Evolutionary conservation across 2,329 filamentous ascomycete genomes (phyloP), one percentile per base, ranked within the genome.

Genomic region (Diplodia sapinea): DNA sequence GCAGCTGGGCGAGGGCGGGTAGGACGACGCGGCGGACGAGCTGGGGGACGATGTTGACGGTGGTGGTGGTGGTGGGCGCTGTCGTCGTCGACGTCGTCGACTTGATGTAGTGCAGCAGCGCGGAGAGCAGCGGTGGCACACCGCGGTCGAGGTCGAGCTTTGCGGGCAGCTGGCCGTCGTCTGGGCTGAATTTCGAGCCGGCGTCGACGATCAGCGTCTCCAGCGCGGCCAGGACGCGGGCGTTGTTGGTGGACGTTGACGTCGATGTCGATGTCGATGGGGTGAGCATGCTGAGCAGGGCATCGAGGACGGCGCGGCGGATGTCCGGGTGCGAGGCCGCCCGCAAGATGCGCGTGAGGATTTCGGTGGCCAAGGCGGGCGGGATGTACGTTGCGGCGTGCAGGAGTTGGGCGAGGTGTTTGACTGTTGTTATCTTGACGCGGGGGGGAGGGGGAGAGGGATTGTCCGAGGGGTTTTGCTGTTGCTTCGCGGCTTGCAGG

Each of bases 381-480:
- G 75, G 73, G 11, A 82, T 71, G 43, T 77, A 79, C 0, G 74
- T 69, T 0, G 77, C 71, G 11, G 73, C 70, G 6, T 75, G 68
- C 17, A 82, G 71, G 3, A 81, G 65, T 68, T 82, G 76, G 1
- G 79, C 79, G 1, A 83, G 73, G 51, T 78, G 73, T 62, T 83
- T 82, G 55, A 81, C 74, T 1, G 81, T 82, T 0, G 79, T 82
- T 4, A 82, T 71, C 65, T 82, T 82, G 56, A 82, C 70, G 40
- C 40, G 13, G 5, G 40, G 40, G 15, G 40, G 1, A 4, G 40
- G 2, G 40, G 23, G 23, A 26, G 23, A 26, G 23, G 23, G 23
- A 26, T 26, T 26, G 23, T 15, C 4, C 1, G 15, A 6, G 4
- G 15, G 6, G 7, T 54, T 6, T 1, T 8, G 26, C 11, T 29